A percentile compares a stretch with the other conserved stretches of the same genome.
These are phyloP conservation scores for Didymosphaeria variabile DNA, from an alignment of 2,329 filamentous ascomycete species.

Conservation along the genomic window DNA sequence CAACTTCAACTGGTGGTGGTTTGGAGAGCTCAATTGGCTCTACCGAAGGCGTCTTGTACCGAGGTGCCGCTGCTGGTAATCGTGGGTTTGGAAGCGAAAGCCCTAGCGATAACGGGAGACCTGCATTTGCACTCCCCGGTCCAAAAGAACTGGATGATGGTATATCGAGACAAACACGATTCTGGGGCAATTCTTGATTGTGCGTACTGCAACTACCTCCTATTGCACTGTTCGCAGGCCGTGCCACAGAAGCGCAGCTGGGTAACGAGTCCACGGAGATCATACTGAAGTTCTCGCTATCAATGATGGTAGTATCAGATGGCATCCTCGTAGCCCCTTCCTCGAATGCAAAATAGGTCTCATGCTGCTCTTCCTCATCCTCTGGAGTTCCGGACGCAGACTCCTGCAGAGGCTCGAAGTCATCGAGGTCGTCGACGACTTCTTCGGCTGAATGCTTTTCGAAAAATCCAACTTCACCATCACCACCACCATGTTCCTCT, in stretches of 20 bases:
- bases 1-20: constrained; percentile 41
- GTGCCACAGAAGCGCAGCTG: constrained; percentile 39
- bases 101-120: constrained; percentile 18
- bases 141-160: constrained; percentile 7
- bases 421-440: constrained; percentile 4
- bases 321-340: constrained; percentile 44
- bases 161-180: constrained; percentile 24
- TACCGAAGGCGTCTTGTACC: constrained; percentile 40
- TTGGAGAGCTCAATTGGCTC: constrained; percentile 38
- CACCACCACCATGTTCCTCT: constrained; percentile 32
- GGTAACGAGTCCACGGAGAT: constrained; percentile 59
- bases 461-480: constrained; percentile 27
- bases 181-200: constrained; percentile 22
- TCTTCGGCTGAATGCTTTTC: constrained; percentile 1
- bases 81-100: constrained; percentile 20
- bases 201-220: constrained; percentile 15
- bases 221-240: constrained; percentile 31
- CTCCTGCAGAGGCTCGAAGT: constrained; percentile 1
- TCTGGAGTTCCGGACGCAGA: constrained; percentile 19
- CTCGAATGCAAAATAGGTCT: constrained; percentile 40
- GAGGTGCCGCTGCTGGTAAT: constrained; percentile 21
- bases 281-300: constrained; percentile 62
- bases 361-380: constrained; percentile 28
- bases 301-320: constrained; percentile 57
- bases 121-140: constrained; percentile 15